phyloP scores from a whole-genome alignment of 352 stramenopile species.

The Bremia lactucae region DNA sequence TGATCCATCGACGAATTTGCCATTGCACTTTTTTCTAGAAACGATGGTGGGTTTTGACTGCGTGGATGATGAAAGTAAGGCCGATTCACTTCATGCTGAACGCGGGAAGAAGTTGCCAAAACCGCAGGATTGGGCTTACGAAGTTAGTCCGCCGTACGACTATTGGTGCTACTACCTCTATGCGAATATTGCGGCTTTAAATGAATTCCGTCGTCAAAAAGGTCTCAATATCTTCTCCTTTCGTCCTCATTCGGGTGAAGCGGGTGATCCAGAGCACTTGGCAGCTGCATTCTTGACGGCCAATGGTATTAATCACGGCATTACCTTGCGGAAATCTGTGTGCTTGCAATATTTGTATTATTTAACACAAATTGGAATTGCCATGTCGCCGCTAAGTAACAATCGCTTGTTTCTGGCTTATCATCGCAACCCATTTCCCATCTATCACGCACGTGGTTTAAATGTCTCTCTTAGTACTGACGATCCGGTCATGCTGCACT shows the following conservation, averaged over 20 bases:
- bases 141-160: constrained; percentile 88
- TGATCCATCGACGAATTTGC: constrained; percentile 87
- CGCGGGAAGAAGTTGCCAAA: constrained; percentile 62
- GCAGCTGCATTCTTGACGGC: constrained; percentile 83
- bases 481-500: constrained; percentile 97
- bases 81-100: constrained; percentile 77
- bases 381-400: constrained; percentile 91
- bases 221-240: constrained; percentile 91
- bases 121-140: constrained; percentile 82
- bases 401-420: constrained; percentile 95
- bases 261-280: constrained; percentile 95
- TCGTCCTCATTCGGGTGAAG: constrained; percentile 97
- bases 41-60: constrained; percentile 97
- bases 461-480: constrained; percentile 98
- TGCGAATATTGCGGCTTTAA: constrained; percentile 94
- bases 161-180: constrained; percentile 97
- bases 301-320: constrained; percentile 97
- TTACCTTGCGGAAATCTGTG: constrained; percentile 94
- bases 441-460: constrained; percentile 91
- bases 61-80: constrained; percentile 97
- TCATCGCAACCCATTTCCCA: constrained; percentile 90
- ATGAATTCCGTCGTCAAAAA: constrained; percentile 87
- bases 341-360: constrained; percentile 99
- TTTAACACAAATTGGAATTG: constrained; percentile 92
- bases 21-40: constrained; percentile 88